These are phyloP conservation scores for Colletotrichum falcatum DNA, from an alignment of 2,329 filamentous ascomycete species.

Conservation along the genomic window DNA sequence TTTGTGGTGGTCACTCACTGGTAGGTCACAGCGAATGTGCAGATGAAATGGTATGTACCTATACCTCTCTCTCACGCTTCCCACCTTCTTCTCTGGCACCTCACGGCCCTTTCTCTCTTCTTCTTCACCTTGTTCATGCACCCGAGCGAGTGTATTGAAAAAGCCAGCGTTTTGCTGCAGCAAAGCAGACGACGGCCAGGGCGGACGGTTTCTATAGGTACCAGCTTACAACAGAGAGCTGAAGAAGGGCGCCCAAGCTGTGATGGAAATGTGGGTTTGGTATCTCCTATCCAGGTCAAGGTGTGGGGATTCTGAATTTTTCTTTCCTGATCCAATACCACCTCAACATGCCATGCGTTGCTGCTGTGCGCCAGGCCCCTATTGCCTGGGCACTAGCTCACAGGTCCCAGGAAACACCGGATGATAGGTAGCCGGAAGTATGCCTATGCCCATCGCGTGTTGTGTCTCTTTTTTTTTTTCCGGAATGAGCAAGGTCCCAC, in stretches of 20 bases:
- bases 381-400: not conserved
- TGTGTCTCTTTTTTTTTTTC: not conserved
- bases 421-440: conserved; percentile 1
- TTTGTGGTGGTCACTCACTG: conserved; percentile 11
- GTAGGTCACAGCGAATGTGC: conserved; percentile 11
- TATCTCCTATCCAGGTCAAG: not conserved
- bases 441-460: not conserved
- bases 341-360: not conserved
- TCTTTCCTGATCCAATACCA: conserved; percentile 6
- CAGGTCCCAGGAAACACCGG: not conserved
- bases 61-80: conserved; percentile 11
- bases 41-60: conserved; percentile 24
- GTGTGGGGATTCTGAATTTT: conserved; percentile 11
- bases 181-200: not conserved
- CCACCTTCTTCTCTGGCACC: conserved; percentile 4
- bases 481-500: not conserved
- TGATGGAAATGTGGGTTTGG: conserved; percentile 6
- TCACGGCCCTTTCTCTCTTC: not conserved
- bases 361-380: not conserved
- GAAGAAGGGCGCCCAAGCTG: conserved; percentile 5
- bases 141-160: not conserved
- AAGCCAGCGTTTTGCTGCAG: not conserved
- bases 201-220: not conserved
- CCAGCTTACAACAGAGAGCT: not conserved
- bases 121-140: not conserved